A percentile compares a stretch with the other conserved stretches of the same genome.
Evolutionary conservation across 106 monocot genomes (phyloP).

Genomic region (Chionographis japonica): DNA sequence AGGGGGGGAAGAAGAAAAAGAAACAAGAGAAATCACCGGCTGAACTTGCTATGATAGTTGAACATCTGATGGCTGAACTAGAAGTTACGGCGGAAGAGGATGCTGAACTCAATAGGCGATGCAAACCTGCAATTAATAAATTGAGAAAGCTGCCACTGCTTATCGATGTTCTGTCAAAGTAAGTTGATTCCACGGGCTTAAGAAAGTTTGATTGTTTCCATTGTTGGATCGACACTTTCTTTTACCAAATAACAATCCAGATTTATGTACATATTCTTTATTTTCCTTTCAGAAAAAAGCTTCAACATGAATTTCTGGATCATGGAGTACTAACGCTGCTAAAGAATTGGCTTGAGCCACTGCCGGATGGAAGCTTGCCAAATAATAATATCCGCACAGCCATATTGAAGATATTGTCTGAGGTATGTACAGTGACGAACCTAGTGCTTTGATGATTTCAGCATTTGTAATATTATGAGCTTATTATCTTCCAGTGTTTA

Average conservation of each 20-base stretch:
- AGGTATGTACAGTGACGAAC: conserved; percentile 47
- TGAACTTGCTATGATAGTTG: conserved; percentile 83
- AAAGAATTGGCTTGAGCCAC: conserved; percentile 95
- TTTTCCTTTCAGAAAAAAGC: conserved; percentile 60
- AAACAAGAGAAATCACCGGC: conserved; percentile 81
- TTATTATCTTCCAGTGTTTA: no score
- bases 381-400: conserved; percentile 92
- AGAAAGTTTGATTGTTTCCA: no score
- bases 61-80: conserved; percentile 84
- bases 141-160: conserved; percentile 87
- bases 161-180: conserved; percentile 91
- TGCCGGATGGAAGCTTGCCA: conserved; percentile 97
- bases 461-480: no score
- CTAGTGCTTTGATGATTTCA: no score
- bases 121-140: conserved; percentile 87
- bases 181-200: conserved; percentile 16
- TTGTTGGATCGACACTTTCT: no score
- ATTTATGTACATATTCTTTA: no score
- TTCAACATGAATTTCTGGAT: conserved; percentile 93
- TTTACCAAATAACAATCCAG: no score
- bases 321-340: conserved; percentile 88
- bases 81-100: conserved; percentile 98
- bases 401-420: conserved; percentile 72
- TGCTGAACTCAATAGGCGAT: conserved; percentile 91
- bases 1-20: conserved; percentile 90